Percentiles rank a stretch among this genome's conserved stretches.
Conservation (phyloP, 768 basidiomycete genomes). For the Rhodotorula paludigena region DNA sequence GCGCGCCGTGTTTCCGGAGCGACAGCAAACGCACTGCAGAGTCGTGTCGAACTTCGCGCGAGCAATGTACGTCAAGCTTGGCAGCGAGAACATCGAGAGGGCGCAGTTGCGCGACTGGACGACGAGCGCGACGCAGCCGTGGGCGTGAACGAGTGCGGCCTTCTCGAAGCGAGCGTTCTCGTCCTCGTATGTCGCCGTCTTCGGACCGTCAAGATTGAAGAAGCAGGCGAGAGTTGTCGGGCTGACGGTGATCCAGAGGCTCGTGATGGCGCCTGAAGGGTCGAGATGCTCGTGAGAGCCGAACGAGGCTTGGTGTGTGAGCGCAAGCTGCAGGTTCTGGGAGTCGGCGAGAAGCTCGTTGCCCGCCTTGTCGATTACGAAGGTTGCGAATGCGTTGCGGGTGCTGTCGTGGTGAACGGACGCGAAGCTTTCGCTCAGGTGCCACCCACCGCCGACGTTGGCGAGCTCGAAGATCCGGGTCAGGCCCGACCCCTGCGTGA, state of each 20-base stretch:
- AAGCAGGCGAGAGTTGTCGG: conserved; percentile 15
- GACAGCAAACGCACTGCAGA: conserved; percentile 16
- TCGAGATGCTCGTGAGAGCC: conserved; percentile 4
- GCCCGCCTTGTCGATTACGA: conserved; percentile 46
- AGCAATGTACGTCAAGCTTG: conserved; percentile 12
- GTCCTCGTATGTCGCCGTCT: conserved; percentile 31
- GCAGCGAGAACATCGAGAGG: conserved; percentile 17
- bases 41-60: conserved; percentile 24
- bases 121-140: conserved; percentile 25
- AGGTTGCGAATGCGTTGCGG: conserved; percentile 45
- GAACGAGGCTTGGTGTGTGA: conserved; percentile 23
- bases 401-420: conserved; percentile 49
- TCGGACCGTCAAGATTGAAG: conserved; percentile 35
- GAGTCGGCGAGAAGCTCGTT: conserved; percentile 18
- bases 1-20: not conserved
- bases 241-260: conserved; percentile 33
- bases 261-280: conserved; percentile 29
- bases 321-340: conserved; percentile 24
- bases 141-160: conserved; percentile 17
- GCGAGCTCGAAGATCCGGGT: conserved; percentile 57
- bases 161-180: conserved; percentile 9
- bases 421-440: conserved; percentile 45
- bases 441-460: conserved; percentile 53
- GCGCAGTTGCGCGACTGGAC: conserved; percentile 19
- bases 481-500: conserved; percentile 57